Conservation (phyloP, 78 protist species). For the Dictyostelium capitatum region DNA sequence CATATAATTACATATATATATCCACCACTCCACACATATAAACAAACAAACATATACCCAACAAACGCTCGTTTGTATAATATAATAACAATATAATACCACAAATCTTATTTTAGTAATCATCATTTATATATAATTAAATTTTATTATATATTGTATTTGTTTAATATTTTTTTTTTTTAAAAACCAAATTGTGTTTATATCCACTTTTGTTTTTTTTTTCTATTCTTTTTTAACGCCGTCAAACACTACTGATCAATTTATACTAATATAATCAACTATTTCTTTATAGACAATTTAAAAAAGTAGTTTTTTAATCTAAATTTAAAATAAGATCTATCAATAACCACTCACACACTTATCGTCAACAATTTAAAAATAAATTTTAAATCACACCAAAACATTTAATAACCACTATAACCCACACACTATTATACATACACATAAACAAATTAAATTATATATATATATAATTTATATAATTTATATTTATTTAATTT, state of each 20-base stretch:
- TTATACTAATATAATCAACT: neutral
- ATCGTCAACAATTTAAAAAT: neutral
- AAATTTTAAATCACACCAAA: neutral
- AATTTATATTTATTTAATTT: neutral
- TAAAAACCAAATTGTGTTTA: neutral
- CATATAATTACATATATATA: too few relatives aligned
- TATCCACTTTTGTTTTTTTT: neutral
- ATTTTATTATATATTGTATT: neutral
- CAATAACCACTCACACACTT: neutral
- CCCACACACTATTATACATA: neutral
- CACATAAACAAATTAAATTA: neutral
- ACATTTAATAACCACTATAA: neutral
- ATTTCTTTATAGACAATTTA: neutral
- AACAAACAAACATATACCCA: too few relatives aligned
- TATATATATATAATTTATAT: neutral
- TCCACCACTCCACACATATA: too few relatives aligned
- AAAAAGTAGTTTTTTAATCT: neutral
- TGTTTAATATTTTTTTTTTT: neutral
- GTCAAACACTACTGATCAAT: neutral
- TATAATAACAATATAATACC: neutral
- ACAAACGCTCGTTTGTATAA: too few relatives aligned
- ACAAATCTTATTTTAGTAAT: slow-evolving; percentile 1
- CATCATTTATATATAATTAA: neutral
- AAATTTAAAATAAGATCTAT: neutral
- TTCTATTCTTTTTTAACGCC: neutral